Percentiles rank a stretch among this genome's conserved stretches.
Evolutionary conservation across 2,329 filamentous ascomycete genomes (phyloP).

Genomic region (Didymella glomerata): DNA sequence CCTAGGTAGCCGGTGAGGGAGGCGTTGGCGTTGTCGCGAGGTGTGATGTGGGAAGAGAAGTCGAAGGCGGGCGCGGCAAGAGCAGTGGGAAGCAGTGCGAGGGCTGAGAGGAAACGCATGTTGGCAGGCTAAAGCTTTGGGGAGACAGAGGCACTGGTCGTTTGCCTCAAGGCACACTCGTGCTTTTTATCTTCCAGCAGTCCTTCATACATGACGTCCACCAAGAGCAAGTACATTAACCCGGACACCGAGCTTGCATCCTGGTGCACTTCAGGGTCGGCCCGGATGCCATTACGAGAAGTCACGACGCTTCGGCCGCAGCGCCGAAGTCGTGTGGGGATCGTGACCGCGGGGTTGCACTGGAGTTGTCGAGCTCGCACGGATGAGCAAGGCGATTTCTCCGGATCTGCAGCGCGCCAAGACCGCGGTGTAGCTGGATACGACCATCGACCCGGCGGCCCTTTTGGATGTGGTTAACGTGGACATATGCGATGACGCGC

Average conservation of each 20-base stretch:
- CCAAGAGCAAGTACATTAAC: not conserved
- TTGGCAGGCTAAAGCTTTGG: not conserved
- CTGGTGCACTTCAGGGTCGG: not conserved
- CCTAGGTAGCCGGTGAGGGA: not conserved
- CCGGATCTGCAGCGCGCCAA: not conserved
- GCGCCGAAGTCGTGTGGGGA: too few species aligned
- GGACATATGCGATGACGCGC: not conserved
- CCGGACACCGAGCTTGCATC: not conserved
- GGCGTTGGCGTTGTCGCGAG: not conserved
- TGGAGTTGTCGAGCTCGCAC: not conserved
- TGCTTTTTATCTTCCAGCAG: not conserved
- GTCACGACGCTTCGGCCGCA: not conserved
- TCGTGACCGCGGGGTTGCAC: too few species aligned
- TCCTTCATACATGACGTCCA: not conserved
- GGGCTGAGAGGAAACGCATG: not conserved
- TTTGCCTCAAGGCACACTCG: not conserved
- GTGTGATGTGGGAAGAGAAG: not conserved
- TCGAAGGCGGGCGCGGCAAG: not conserved
- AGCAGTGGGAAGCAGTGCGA: not conserved
- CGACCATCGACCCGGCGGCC: not conserved
- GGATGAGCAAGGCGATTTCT: not conserved
- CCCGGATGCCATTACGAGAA: not conserved
- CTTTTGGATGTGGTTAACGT: not conserved
- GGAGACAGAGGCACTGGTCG: not conserved
- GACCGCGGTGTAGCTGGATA: not conserved